These are phyloP conservation scores for Cercospora sp. DNA, from an alignment of 2,329 filamentous ascomycete species.

Conservation along the genomic window DNA sequence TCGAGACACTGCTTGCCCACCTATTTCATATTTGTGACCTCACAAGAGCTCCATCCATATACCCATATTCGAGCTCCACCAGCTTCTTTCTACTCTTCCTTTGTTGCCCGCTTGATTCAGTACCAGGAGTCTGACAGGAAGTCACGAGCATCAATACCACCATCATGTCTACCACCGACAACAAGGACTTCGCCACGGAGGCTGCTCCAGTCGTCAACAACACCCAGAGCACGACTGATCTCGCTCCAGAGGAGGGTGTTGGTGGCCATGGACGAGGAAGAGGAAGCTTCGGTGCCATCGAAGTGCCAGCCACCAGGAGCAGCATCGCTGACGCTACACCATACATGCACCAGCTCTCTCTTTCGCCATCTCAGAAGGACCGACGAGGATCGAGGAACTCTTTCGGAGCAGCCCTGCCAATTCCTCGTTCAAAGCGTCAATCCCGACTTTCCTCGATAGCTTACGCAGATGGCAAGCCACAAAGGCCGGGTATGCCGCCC, in stretches of 20 bases:
- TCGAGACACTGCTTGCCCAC: conserved; percentile 1
- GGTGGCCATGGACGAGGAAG: conserved; percentile 27
- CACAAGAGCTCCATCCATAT: conserved; percentile 10
- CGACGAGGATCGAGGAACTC: conserved; percentile 72
- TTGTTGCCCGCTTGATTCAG: neutral
- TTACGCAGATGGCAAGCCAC: conserved; percentile 48
- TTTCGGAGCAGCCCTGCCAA: conserved; percentile 71
- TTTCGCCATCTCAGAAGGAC: conserved; percentile 67
- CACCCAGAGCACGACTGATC: conserved; percentile 37
- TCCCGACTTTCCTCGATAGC: conserved; percentile 67
- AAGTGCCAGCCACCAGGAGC: conserved; percentile 68
- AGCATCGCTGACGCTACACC: conserved; percentile 66
- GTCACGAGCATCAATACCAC: conserved; percentile 17
- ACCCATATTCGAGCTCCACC: conserved; percentile 3
- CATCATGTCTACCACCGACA: conserved; percentile 63
- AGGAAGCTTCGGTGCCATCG: conserved; percentile 54
- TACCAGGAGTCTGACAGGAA: neutral
- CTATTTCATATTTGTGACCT: conserved; percentile 10
- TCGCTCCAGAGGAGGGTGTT: conserved; percentile 25
- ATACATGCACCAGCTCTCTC: conserved; percentile 73
- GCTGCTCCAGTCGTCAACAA: conserved; percentile 40
- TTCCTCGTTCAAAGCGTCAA: conserved; percentile 68
- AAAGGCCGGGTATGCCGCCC: conserved; percentile 59
- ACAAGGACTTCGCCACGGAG: conserved; percentile 55
- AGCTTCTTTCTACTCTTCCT: neutral